Percentiles rank a stretch among this genome's conserved stretches.
Evolutionary conservation across 2,329 filamentous ascomycete genomes (phyloP).

Genomic region (Pseudopyricularia cyperi): DNA sequence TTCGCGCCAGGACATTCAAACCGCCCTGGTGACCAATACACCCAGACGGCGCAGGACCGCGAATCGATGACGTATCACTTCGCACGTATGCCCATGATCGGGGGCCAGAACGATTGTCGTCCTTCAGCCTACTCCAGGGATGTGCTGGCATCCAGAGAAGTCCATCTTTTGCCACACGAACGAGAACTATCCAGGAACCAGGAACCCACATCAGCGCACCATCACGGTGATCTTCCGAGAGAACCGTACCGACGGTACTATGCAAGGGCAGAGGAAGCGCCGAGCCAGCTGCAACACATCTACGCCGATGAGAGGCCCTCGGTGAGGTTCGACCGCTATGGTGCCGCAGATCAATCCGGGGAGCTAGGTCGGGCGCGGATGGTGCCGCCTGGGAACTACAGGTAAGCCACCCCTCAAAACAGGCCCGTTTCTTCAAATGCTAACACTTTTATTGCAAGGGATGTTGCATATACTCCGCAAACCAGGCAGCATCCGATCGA

Average conservation of each 20-base stretch:
- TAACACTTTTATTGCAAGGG: not conserved
- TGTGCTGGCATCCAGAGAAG: not conserved
- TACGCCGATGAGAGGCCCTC: not conserved
- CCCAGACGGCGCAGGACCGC: not conserved
- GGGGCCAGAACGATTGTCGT: not conserved
- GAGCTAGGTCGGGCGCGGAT: not conserved
- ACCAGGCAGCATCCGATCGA: not conserved
- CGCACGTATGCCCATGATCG: not conserved
- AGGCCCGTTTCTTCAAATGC: not conserved
- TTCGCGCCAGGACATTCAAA: not conserved
- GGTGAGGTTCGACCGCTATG: not conserved
- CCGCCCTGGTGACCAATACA: not conserved
- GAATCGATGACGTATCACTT: not conserved
- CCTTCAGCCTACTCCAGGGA: not conserved
- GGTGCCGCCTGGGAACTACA: not conserved
- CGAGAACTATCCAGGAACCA: not conserved
- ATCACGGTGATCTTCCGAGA: not conserved
- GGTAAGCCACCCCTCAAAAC: not conserved
- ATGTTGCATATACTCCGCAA: not conserved
- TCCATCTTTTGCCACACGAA: not conserved
- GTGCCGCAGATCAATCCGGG: not conserved
- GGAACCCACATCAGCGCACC: not conserved
- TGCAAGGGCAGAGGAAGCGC: not conserved
- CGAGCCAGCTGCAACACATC: not conserved
- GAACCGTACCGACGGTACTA: not conserved